A percentile compares a stretch with the other conserved stretches of the same genome.
These are phyloP conservation scores for Xerocomellus amylosporus DNA, from an alignment of 768 basidiomycete species.

Conservation along the genomic window DNA sequence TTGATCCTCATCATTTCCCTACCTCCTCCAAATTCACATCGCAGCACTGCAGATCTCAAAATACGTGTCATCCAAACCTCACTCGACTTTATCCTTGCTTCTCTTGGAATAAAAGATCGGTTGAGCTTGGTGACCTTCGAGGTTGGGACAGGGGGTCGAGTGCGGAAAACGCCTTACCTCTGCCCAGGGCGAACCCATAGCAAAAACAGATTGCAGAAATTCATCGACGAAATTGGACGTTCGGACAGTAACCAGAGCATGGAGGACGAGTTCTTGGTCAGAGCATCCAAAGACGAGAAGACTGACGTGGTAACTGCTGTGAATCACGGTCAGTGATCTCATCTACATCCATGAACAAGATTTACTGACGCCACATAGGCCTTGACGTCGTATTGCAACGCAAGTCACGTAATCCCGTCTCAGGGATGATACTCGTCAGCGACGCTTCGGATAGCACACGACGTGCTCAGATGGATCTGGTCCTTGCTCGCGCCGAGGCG, in stretches of 20 bases:
- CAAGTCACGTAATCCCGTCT: constrained; percentile 84
- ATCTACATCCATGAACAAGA: background rate
- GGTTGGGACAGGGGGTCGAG: constrained; percentile 74
- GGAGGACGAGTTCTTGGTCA: constrained; percentile 65
- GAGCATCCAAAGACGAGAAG: constrained; percentile 84
- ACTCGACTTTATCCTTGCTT: constrained; percentile 80
- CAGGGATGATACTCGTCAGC: constrained; percentile 90
- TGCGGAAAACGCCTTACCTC: constrained; percentile 94
- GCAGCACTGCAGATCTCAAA: constrained; percentile 83
- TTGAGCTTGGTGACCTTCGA: constrained; percentile 92
- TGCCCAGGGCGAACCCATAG: constrained; percentile 66
- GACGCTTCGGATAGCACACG: constrained; percentile 91
- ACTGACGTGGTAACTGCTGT: constrained; percentile 98
- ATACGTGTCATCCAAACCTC: constrained; percentile 84
- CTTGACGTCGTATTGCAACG: constrained; percentile 94
- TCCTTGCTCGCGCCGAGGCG: constrained; percentile 94
- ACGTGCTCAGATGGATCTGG: constrained; percentile 96
- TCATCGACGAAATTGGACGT: constrained; percentile 67
- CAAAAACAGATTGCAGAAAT: constrained; percentile 65
- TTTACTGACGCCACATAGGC: constrained; percentile 40
- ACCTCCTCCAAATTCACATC: constrained; percentile 66
- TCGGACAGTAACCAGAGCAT: constrained; percentile 42
- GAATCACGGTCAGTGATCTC: constrained; percentile 68
- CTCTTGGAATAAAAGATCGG: constrained; percentile 74
- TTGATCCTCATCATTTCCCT: constrained; percentile 90